Evolutionary conservation across 2,329 filamentous ascomycete species (phyloP), one percentile per base, ranked within the genome.

Genomic region (Lachnellula willkommii): DNA sequence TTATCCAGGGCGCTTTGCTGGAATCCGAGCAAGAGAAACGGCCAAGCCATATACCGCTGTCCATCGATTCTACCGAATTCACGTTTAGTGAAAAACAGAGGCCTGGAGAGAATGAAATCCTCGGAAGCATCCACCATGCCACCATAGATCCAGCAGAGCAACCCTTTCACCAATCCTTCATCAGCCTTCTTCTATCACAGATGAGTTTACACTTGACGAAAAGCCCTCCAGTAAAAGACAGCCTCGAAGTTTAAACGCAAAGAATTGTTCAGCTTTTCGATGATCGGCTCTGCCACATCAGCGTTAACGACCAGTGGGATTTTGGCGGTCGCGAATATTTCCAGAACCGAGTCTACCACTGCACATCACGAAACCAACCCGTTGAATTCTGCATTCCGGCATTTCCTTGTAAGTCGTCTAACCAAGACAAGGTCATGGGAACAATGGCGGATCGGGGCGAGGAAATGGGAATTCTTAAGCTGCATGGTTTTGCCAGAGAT

Each of bases 181-280:
- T 43, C 39, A 24, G 17, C 3, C 46, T 54, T 17, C 22, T 54
- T 22, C 46, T 54, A 28, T 42, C 9, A 12, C 46, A 54, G 11
- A 54, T 54, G 46, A 24, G 22, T 24, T 24, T 24, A 24, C 22
- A 2, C 22, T 24, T 24, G 22, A 24, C 22, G 22, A 24, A 14
- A 53, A 24, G n/a, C 24, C 28, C 20, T 36, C 15, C 14, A n/a
- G 7, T 35, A 22, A 14, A 12, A 46, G 8, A 50, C 7, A 20
- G 9, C 17, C 14, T 32, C 7, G 6, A 14, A 20, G 36, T 39
- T 7, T 11, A 35, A 35, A 17, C 20, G n/a, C 11, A 20, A 54
- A 46, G 22, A 35, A 54, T 54, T 22, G 52, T 54, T 17, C 37
- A 46, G 6, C 26, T 54, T 20, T 54, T 54, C 26, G 47, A 54